These are phyloP conservation scores for Sporothrix pseudoabietina DNA, from an alignment of 2,329 filamentous ascomycete genomes.

Conservation along the genomic window DNA sequence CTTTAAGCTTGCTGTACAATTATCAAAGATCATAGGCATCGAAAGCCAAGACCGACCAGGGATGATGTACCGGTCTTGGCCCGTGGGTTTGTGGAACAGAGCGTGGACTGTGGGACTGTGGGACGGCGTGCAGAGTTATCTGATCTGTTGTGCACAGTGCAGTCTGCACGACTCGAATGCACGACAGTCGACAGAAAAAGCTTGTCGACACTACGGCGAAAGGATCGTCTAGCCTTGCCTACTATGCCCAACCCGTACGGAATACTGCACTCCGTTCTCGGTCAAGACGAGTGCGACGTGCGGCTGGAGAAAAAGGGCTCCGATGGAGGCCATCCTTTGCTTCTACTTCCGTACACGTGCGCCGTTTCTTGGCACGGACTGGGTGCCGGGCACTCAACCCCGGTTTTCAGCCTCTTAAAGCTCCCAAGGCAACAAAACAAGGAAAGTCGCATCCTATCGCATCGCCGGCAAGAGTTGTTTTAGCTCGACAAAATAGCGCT, in stretches of 20 bases:
- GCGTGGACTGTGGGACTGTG: background rate
- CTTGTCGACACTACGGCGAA: background rate
- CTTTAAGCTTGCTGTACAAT: background rate
- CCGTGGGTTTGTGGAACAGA: background rate
- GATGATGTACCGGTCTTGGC: background rate
- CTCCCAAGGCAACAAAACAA: background rate
- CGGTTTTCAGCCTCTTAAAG: background rate
- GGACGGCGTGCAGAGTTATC: conserved; percentile 2
- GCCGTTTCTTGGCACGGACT: conserved; percentile 4
- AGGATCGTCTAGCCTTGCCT: background rate
- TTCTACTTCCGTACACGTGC: background rate
- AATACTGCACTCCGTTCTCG: background rate
- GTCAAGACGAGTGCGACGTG: background rate
- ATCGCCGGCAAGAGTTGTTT: background rate
- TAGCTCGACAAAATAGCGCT: background rate
- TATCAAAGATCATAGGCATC: too few species aligned
- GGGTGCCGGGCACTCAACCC: background rate
- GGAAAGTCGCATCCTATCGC: background rate
- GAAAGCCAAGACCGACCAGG: background rate
- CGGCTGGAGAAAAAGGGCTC: background rate
- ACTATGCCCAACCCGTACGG: background rate
- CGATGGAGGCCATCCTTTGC: too few species aligned
- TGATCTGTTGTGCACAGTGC: conserved; percentile 13
- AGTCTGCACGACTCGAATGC: background rate
- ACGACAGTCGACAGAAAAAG: too few species aligned